phyloP scores from a whole-genome alignment of 2,329 filamentous ascomycete species.

The Ceratocystis eucalypticola region DNA sequence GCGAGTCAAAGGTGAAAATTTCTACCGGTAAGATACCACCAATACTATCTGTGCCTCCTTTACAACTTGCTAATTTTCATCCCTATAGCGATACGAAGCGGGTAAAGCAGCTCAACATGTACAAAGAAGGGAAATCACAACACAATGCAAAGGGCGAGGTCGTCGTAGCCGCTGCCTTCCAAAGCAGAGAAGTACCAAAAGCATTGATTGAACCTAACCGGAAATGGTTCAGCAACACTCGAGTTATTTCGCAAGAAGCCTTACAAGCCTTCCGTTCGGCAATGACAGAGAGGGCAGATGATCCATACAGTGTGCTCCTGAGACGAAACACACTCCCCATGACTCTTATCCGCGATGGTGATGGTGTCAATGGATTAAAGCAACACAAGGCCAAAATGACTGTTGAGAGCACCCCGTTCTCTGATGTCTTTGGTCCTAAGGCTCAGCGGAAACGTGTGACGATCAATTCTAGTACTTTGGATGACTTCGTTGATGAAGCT shows the following conservation, averaged over 20 bases:
- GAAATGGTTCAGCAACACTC: slow-evolving; percentile 95
- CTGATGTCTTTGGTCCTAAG: slow-evolving; percentile 85
- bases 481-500: slow-evolving; percentile 68
- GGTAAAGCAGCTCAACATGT: slow-evolving; percentile 77
- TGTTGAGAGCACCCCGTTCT: slow-evolving; percentile 74
- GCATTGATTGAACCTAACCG: slow-evolving; percentile 90
- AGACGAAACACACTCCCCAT: slow-evolving; percentile 96
- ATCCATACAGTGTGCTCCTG: slow-evolving; percentile 88
- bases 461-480: slow-evolving; percentile 66
- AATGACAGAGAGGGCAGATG: slow-evolving; percentile 75
- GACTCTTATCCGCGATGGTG: slow-evolving; percentile 75
- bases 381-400: slow-evolving; percentile 90
- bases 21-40: slow-evolving; percentile 57
- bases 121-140: slow-evolving; percentile 72
- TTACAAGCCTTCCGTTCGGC: slow-evolving; percentile 78
- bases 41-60: not conserved
- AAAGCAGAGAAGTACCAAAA: slow-evolving; percentile 66
- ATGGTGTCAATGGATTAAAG: slow-evolving; percentile 63
- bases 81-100: slow-evolving; percentile 55
- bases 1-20: slow-evolving; percentile 92
- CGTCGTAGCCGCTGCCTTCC: slow-evolving; percentile 68
- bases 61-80: slow-evolving; percentile 14
- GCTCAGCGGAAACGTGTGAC: slow-evolving; percentile 86
- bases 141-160: slow-evolving; percentile 75
- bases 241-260: slow-evolving; percentile 76